Percentiles rank a stretch among this genome's conserved stretches.
Evolutionary conservation across 2,329 filamentous ascomycete species (phyloP).

Genomic region (Scytalidium lignicola): DNA sequence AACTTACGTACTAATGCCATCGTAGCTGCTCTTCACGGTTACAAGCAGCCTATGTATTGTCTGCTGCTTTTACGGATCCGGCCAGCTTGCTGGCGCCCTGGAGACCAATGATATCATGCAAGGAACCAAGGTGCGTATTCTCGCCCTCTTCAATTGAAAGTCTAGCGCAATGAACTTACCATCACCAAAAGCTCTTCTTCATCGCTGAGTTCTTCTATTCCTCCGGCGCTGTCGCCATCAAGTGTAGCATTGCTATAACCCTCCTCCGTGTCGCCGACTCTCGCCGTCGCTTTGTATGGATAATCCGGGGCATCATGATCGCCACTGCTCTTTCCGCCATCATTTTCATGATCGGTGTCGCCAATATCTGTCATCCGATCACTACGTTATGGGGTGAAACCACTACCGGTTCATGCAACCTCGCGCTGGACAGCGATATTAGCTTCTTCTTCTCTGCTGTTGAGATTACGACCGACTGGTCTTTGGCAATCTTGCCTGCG

Average conservation of each 20-base stretch:
- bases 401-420: constrained; percentile 23
- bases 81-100: constrained; percentile 17
- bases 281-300: constrained; percentile 23
- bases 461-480: constrained; percentile 31
- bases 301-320: constrained; percentile 23
- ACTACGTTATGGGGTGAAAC: constrained; percentile 26
- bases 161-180: constrained; percentile 3
- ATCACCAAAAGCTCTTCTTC: constrained; percentile 27
- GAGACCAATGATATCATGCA: constrained; percentile 10
- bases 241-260: constrained; percentile 26
- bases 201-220: constrained; percentile 35
- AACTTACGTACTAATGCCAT: constrained; percentile 4
- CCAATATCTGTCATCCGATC: constrained; percentile 29
- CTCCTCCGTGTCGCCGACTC: constrained; percentile 28
- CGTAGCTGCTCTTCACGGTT: constrained; percentile 23
- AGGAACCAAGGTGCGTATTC: constrained; percentile 17
- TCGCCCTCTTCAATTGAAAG: neutral
- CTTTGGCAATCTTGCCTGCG: constrained; percentile 33
- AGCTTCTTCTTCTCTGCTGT: constrained; percentile 31
- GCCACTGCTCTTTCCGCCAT: constrained; percentile 16
- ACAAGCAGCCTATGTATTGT: constrained; percentile 23
- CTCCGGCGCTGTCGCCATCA: constrained; percentile 24
- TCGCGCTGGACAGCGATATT: constrained; percentile 25
- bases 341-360: constrained; percentile 24
- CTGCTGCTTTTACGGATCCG: constrained; percentile 24